Evolutionary conservation across 177 flowering plant species (phyloP), one percentile per base, ranked within the genome.

Genomic region (Tripterygium wilfordii): DNA sequence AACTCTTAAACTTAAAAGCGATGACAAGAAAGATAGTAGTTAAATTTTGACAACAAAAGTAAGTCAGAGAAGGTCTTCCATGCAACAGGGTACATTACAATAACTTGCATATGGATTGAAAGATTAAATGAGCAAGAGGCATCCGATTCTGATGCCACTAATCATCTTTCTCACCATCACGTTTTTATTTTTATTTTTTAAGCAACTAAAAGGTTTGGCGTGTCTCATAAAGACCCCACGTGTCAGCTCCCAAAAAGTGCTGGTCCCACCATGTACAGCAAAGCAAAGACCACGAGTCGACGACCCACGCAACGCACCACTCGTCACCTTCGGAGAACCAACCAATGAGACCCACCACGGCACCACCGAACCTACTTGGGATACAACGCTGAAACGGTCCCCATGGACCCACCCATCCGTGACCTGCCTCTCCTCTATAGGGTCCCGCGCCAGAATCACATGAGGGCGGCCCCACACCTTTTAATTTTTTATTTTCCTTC

Each of bases 371-470:
- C 60, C 51, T 40, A 55, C 51, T 61, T 22, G 65, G 51, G n/a
- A 45, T 36, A 29, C 49, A 28, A 51, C 30, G 65, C 54, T 10
- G 18, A 32, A 29, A 10, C 35, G 45, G 33, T 30, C 57, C 18
- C 18, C 16, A 1, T 0, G 48, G 48, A 18, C 31, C 56, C 45
- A 36, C 44, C n/a, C n/a, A n/a, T n/a, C n/a, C n/a, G n/a, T n/a
- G n/a, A 19, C 13, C 8, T 6, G 39, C 12, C 47, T 35, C 14
- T 14, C 37, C 45, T 13, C 36, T n/a, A n/a, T 57, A 25, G 38
- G 57, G 63, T 2, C 57, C 63, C 52, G 48, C 52, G 40, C 56
- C 57, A 31, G 22, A 53, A 51, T 46, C 63, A 60, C 63, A 60
- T 60, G 57, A 51, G 32, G 10, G 4, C 10, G 36, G 26, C 38